Evolutionary conservation across 305 asterid species (phyloP), one percentile per base, ranked within the genome.

Genomic region (Fraxinus angustifolia): DNA sequence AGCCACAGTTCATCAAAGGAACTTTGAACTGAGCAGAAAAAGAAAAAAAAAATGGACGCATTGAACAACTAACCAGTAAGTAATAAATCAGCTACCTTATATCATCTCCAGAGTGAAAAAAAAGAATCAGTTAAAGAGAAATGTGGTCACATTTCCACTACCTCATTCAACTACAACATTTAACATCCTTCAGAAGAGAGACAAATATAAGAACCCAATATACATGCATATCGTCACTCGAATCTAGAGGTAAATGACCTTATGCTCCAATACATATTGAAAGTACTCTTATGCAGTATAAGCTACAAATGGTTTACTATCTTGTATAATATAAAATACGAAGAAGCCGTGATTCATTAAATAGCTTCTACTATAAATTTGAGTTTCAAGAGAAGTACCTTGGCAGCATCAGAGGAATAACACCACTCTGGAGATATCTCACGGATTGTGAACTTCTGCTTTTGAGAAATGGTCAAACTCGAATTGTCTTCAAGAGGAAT

Each of bases 341-440:
- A 68, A 28, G 16, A 31, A 68, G 23, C 75, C 4, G 2, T 68
- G 75, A 31, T 31, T 28, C 42, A 68, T 70, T 8, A 11, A 84
- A 38, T 80, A 84, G 80, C 48, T 67, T 77, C 75, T 79, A 77
- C 42, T 60, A n/a, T 42, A 45, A 75, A 72, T 56, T 70, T 67
- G 11, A 23, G 78, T 81, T 68, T 78, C 68, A 62, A 2, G 81
- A 71, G 16, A 65, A 8, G 73, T 67, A 58, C 99, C 98, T 96
- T 96, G 58, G 97, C 87, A 56, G 88, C 82, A 88, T 94, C 99
- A 2, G 93, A 88, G 78, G 97, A 83, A 87, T 92, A 94, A 77
- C 96, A 96, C 99, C 99, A 96, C 77, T 94, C 97, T 60, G 99
- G 99, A 72, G 92, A 93, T 86, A 96, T 88, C 86, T 90, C 98